These are phyloP conservation scores for Hypomyces perniciosus DNA, from an alignment of 2,329 filamentous ascomycete genomes.

Conservation along the genomic window DNA sequence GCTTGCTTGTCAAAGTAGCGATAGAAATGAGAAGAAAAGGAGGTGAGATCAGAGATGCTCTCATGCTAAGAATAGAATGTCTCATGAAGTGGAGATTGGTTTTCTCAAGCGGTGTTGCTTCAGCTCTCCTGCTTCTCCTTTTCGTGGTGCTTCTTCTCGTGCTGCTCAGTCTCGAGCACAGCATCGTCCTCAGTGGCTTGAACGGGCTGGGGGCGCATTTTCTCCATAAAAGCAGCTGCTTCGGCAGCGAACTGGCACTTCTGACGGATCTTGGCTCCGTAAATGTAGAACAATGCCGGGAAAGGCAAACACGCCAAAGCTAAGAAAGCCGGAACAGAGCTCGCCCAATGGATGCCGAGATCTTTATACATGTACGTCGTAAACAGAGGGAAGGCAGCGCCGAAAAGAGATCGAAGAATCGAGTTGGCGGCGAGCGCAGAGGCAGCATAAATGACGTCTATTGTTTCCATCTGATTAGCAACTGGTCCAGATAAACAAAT, in stretches of 20 bases:
- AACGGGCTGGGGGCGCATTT: conserved; percentile 31
- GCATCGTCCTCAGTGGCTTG: conserved; percentile 24
- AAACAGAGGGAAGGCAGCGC: conserved; percentile 68
- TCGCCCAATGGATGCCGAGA: conserved; percentile 71
- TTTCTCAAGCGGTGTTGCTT: background rate
- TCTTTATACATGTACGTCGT: conserved; percentile 52
- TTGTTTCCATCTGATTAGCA: conserved; percentile 12
- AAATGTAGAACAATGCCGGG: conserved; percentile 71
- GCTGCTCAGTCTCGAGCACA: conserved; percentile 18
- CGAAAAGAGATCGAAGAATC: conserved; percentile 66
- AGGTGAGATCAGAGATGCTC: background rate
- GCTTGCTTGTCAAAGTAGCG: no score
- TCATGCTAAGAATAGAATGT: background rate
- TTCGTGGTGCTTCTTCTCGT: conserved; percentile 21
- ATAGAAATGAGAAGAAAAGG: no score
- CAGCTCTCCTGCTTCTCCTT: conserved; percentile 15
- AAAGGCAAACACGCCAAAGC: conserved; percentile 66
- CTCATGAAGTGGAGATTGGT: background rate
- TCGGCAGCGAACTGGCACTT: conserved; percentile 66
- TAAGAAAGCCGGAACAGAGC: conserved; percentile 66
- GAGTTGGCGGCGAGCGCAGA: conserved; percentile 68
- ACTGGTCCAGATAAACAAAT: background rate
- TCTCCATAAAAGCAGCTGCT: conserved; percentile 54
- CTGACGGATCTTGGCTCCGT: conserved; percentile 56
- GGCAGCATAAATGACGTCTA: conserved; percentile 67